Conservation (phyloP, 78 protist species). For the Dictyostelium intermedium region DNA sequence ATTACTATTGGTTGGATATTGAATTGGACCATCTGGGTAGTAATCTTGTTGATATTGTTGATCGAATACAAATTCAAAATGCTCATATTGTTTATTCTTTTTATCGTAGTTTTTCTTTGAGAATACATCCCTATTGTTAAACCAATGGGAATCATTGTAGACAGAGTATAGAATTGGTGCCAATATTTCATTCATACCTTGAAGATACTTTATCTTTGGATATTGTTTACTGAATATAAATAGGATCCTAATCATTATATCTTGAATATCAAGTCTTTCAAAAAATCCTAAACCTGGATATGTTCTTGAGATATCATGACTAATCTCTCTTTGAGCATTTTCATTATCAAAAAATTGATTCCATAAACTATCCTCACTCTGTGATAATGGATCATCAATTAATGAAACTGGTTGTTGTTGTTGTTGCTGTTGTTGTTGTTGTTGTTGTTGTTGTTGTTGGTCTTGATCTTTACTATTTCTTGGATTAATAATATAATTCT, state of each 20-base stretch:
- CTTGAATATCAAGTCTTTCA: constrained; percentile 59
- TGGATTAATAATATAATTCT: constrained; percentile 46
- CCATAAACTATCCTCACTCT: constrained; percentile 69
- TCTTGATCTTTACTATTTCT: not conserved
- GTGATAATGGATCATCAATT: constrained; percentile 53
- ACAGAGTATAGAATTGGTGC: constrained; percentile 76
- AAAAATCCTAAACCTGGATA: constrained; percentile 84
- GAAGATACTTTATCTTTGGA: constrained; percentile 75
- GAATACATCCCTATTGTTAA: not conserved
- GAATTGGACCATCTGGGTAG: not conserved
- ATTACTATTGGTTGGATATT: not conserved
- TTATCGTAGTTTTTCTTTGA: not conserved
- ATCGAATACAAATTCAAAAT: not conserved
- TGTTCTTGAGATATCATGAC: constrained; percentile 71
- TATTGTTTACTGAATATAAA: constrained; percentile 74
- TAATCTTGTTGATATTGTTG: not conserved
- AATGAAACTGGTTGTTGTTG: not conserved
- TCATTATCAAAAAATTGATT: constrained; percentile 77
- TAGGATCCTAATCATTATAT: constrained; percentile 65
- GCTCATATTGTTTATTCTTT: not conserved
- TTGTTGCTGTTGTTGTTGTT: not conserved
- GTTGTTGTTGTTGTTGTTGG: not conserved
- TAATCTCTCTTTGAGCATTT: constrained; percentile 77
- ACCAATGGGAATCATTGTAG: constrained; percentile 68
- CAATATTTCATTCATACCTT: constrained; percentile 89